Base-by-base conservation (phyloP, 768 basidiomycete species). In the Sarcomyxa edulis region DNA sequence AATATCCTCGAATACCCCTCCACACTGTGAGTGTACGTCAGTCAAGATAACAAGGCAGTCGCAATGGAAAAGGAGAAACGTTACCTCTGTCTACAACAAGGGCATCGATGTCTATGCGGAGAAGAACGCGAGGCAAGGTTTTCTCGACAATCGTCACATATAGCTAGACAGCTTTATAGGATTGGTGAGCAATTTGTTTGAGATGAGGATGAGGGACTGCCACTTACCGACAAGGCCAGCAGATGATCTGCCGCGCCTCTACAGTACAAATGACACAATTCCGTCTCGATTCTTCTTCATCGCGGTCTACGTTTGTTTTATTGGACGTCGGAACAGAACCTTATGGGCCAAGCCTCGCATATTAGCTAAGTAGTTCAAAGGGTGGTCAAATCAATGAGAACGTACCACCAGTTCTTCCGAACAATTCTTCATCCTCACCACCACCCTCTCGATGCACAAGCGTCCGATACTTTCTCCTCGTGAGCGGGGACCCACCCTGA, bases 171-270 rank as follows among this genome's bases (percentile, higher is more conserved):
- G 30, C 71, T 72, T 39, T 14, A 41, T 10, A 19, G 33, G 2
- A 12, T 20, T 3, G 19, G 30, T 19, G 4, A 32, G 23, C 26
- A 41, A 30, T 12, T 10, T 26, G 37, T 7, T 16, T 14, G 53
- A 20, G 11, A 10, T 7, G 22, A 15, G 28, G 26, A 50, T 55
- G 35, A 15, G 11, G 26, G 11, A 27, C 11, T 4, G 3, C 20
- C 41, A 44, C 68, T 16, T 44, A 84, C 81, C 85, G 74, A 55
- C 85, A 88, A n/a, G 85, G 85, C 85, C 85, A 89, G 49, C 84
- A 88, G 35, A 89, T 84, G 41, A 89, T 72, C 51, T 83, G 76
- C 34, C 85, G 62, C 19, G 69, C 61, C 40, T 81, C 80, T n/a
- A 63, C 62, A 19, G 78, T 84, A 48, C 85, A 89, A 34, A 89